Evolutionary conservation across 768 basidiomycete genomes (phyloP), one percentile per base, ranked within the genome.

Genomic region (Thelephora ganbajun): DNA sequence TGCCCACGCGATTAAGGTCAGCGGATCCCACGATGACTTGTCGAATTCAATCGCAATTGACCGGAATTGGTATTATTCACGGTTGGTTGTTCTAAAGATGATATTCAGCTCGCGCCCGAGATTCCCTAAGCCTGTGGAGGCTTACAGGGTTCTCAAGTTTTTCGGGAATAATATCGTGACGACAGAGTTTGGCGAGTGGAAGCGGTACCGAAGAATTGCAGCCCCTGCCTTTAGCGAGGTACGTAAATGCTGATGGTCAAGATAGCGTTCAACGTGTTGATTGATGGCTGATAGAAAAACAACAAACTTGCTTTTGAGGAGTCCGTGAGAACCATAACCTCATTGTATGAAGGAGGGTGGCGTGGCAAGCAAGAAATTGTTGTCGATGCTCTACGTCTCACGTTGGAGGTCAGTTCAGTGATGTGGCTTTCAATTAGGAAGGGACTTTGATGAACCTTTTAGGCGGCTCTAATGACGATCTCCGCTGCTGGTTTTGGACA

Each of bases 171-270:
- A 83, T 52, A 76, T 83, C 39, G 70, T 83, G 14, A n/a, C n/a
- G n/a, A 71, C 69, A 1, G 80, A 83, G 53, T 76, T 73, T 18
- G 72, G 75, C 3, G 68, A 75, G 50, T 83, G 80, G 80, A 79
- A 79, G 58, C 70, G 71, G 26, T 79, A 78, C 52, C 63, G 79
- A 43, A 78, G 75, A 56, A 71, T 83, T 35, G 63, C 72, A 14
- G 76, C 76, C 1, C 78, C 79, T n/a, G 72, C 77, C 0, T 83
- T 82, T 57, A 75, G 76, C 5, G 78, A 80, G 58, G 77, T 77
- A 48, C 39, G 62, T 52, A 18, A n/a, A 7, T 33, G 11, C 14
- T 18, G 33, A 16, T 41, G 20, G 11, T 4, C 20, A 12, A n/a
- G 5, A 18, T 33, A 36, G 35, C 33, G 6, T 22, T 14, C n/a